Base-by-base conservation (phyloP, 2,329 filamentous ascomycete genomes). In the Colletotrichum gloeosporioides region DNA sequence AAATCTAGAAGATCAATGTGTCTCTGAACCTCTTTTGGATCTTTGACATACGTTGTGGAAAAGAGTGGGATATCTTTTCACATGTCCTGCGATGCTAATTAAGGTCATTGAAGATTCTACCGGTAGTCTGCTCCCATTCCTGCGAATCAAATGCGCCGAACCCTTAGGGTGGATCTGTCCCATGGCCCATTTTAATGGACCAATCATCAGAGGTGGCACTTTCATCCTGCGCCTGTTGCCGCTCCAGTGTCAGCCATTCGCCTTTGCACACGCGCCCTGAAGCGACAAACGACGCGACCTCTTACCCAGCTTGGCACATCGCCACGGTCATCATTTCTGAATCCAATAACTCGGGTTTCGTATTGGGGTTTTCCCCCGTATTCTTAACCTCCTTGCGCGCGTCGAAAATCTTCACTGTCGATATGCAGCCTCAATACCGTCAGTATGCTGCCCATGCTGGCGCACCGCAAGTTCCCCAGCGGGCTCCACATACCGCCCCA, bases 381-480 rank as follows among this genome's bases (percentile, higher is more conserved):
- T 4, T n/a, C 10, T 63, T 29, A 7, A n/a, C n/a, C 36, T 49
- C 22, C 39, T 39, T 53, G 27, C 64, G 59, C 64, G 53, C 53
- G 27, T 55, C 36, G 18, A 31, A 31, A 44, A 53, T 39, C 62
- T 65, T 31, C 53, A 66, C 32, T 76, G 55, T 53, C 81, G 86
- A 81, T 80, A 91, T 91, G 89, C 89, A 91, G 84, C 84, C 85
- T 74, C 88, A 89, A 78, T 91, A 89, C 81, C 89, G 89, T 78
- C 83, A 84, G 71, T 90, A 88, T 82, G 85, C 87, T 81, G 27
- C 69, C 55, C 73, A 77, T 63, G 75, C 71, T 55, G 72, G 69
- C 64, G 69, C 68, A 39, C 62, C 69, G 49, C 89, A 88, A 82
- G 84, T 85, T 79, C 85, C 88, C 78, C 89, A 88, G 81, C 85